A percentile compares a stretch with the other conserved stretches of the same genome.
Conservation (phyloP, 2,329 filamentous ascomycete genomes). For the Verticillium longisporum region DNA sequence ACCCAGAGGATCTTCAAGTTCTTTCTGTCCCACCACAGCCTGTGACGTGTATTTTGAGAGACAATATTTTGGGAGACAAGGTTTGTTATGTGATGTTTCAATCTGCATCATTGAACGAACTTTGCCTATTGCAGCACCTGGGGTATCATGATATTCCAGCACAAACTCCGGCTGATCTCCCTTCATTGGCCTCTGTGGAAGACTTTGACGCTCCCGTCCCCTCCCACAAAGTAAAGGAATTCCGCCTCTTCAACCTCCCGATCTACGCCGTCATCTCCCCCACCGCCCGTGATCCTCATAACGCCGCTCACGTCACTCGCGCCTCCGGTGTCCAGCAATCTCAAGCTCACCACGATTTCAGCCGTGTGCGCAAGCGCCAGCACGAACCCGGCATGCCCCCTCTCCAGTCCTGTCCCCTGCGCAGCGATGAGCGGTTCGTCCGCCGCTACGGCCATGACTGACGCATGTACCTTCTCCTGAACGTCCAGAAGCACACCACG, state of each 20-base stretch:
- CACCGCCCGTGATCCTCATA: conserved; percentile 63
- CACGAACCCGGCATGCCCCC: conserved; percentile 63
- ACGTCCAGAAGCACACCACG: conserved; percentile 50
- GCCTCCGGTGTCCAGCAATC: conserved; percentile 78
- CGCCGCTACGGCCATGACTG: conserved; percentile 62
- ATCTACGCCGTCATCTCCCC: conserved; percentile 17
- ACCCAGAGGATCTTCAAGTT: neutral
- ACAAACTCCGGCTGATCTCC: neutral
- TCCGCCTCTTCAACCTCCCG: conserved; percentile 53
- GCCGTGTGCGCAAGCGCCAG: conserved; percentile 70
- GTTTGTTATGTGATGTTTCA: neutral
- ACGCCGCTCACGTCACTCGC: conserved; percentile 89
- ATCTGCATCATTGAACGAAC: neutral
- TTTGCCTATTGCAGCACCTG: neutral
- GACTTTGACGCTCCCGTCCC: conserved; percentile 72
- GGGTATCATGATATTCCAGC: neutral
- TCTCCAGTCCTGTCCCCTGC: conserved; percentile 60
- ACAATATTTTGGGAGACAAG: too few species aligned
- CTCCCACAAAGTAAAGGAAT: conserved; percentile 72
- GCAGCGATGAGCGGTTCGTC: conserved; percentile 63
- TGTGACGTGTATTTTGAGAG: too few species aligned
- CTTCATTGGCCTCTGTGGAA: conserved; percentile 68
- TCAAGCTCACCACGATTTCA: conserved; percentile 61
- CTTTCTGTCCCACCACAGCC: neutral
- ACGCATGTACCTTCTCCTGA: conserved; percentile 58